Percentiles rank a stretch among this genome's conserved stretches.
Evolutionary conservation across 441 rosid species (phyloP).

Genomic region (Capsella rubella): DNA sequence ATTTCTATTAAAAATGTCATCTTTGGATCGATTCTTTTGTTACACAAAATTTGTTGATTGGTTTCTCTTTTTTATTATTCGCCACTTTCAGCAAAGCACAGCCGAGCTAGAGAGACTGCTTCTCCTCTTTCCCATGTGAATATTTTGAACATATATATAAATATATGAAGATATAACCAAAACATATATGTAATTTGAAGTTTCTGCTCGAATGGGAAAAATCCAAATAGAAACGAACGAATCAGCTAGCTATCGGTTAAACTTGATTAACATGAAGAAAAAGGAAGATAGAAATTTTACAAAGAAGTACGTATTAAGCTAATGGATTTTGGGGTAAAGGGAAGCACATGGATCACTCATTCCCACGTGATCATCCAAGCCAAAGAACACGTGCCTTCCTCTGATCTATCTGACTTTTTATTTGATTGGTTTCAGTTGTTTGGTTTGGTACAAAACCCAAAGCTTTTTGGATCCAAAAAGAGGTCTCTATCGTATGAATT

Average conservation of each 20-base stretch:
- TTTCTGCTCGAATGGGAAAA: background rate
- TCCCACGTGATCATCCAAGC: slow-evolving; percentile 43
- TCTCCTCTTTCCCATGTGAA: background rate
- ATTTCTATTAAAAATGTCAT: background rate
- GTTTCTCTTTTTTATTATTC: slow-evolving; percentile 18
- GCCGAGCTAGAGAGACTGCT: slow-evolving; percentile 16
- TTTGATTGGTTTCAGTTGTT: slow-evolving; percentile 34
- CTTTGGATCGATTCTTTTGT: slow-evolving; percentile 26
- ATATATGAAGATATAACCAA: background rate
- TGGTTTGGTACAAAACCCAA: slow-evolving; percentile 35
- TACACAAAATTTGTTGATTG: background rate
- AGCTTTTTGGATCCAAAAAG: slow-evolving; percentile 43
- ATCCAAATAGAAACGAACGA: background rate
- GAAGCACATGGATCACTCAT: slow-evolving; percentile 45
- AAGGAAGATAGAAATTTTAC: background rate
- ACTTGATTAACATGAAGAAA: background rate
- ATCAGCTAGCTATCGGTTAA: background rate
- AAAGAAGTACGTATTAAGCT: slow-evolving; percentile 10
- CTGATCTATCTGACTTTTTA: slow-evolving; percentile 43
- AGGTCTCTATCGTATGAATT: slow-evolving; percentile 47
- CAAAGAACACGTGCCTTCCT: slow-evolving; percentile 41
- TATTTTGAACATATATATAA: background rate
- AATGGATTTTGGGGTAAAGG: slow-evolving; percentile 37
- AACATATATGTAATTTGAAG: background rate
- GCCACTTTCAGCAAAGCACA: slow-evolving; percentile 31